These are phyloP conservation scores for Leccinum boreale DNA, from an alignment of 768 basidiomycete genomes.

Conservation along the genomic window DNA sequence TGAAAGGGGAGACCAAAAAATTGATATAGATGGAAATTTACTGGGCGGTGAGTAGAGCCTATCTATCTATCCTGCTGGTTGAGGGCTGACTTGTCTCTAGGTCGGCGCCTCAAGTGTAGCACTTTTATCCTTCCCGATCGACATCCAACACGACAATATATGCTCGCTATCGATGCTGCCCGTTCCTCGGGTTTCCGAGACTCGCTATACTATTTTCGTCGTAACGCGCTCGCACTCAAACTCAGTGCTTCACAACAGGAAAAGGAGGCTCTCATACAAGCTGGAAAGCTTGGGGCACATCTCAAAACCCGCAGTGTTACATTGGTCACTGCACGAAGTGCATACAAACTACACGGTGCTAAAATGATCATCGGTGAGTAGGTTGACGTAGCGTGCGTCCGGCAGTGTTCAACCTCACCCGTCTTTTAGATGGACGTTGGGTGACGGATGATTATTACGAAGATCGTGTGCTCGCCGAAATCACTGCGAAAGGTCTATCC, in stretches of 20 bases:
- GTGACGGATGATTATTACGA: slow-evolving; percentile 97
- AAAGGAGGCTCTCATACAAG: slow-evolving; percentile 88
- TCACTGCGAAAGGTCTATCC: slow-evolving; percentile 76
- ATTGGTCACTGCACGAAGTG: slow-evolving; percentile 87
- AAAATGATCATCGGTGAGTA: slow-evolving; percentile 81
- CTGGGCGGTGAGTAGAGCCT: slow-evolving; percentile 63
- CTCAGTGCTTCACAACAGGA: slow-evolving; percentile 85
- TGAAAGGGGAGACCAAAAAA: slow-evolving; percentile 86
- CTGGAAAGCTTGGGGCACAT: slow-evolving; percentile 85
- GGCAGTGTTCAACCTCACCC: neutral
- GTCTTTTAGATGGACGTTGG: slow-evolving; percentile 76
- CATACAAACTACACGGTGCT: slow-evolving; percentile 91
- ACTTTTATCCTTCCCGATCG: slow-evolving; percentile 88
- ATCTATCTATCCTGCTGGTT: neutral
- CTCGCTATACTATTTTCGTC: slow-evolving; percentile 96
- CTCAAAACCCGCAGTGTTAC: slow-evolving; percentile 91
- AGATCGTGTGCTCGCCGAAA: slow-evolving; percentile 72
- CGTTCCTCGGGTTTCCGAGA: slow-evolving; percentile 95
- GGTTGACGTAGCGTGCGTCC: neutral
- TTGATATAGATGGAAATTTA: slow-evolving; percentile 80
- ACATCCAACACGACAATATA: slow-evolving; percentile 81
- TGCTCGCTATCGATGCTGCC: slow-evolving; percentile 97
- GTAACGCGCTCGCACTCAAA: slow-evolving; percentile 88
- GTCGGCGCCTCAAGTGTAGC: slow-evolving; percentile 81
- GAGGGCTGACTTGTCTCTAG: slow-evolving; percentile 37